A percentile compares a stretch with the other conserved stretches of the same genome.
Evolutionary conservation across 345 rosid species (phyloP).

Genomic region (Carallia brachiata): DNA sequence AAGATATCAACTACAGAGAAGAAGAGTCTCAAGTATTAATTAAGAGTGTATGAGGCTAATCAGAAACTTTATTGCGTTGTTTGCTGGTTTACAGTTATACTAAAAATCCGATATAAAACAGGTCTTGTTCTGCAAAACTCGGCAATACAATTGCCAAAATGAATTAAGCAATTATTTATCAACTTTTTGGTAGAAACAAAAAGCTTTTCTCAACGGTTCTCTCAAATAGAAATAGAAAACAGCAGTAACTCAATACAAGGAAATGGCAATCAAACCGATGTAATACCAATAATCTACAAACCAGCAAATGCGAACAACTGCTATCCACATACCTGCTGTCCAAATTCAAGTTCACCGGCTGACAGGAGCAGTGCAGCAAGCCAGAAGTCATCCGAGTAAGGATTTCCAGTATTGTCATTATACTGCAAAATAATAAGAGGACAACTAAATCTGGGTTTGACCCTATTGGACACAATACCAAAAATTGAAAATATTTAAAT

Average conservation of each 20-base stretch:
- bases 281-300: conserved; percentile 1
- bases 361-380: conserved; percentile 89
- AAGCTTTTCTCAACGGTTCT: no score
- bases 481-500: no score
- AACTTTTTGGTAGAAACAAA: no score
- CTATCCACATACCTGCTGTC: conserved; percentile 66
- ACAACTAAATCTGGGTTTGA: neutral
- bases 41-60: no score
- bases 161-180: no score
- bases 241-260: neutral
- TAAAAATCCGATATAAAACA: no score
- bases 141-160: no score
- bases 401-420: conserved; percentile 92
- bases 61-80: no score
- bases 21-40: no score
- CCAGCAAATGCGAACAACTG: neutral
- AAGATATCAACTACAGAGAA: no score
- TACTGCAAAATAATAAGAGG: conserved; percentile 49
- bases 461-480: neutral
- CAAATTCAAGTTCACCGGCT: conserved; percentile 88
- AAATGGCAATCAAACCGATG: neutral
- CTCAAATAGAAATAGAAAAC: neutral
- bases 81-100: no score
- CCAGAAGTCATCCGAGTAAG: conserved; percentile 94
- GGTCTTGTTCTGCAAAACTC: no score